Conservation (phyloP, 2,329 filamentous ascomycete genomes). For the Ophiostoma fasciatum region DNA sequence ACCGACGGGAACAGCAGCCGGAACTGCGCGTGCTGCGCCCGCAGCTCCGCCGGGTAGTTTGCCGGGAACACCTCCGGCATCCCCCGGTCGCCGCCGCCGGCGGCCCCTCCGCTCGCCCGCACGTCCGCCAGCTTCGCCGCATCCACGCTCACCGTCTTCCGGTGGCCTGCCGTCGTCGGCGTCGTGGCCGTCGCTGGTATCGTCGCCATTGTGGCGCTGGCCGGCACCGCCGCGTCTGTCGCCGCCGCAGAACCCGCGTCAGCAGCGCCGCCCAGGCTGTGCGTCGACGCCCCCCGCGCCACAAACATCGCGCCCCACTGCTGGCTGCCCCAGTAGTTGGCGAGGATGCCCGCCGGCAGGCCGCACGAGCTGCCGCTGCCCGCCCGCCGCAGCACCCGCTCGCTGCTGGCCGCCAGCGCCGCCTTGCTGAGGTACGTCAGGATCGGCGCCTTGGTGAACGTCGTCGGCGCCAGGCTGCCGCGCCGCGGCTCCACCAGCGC, state of each 20-base stretch:
- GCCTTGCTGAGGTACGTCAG: slow-evolving; percentile 76
- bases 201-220: slow-evolving; percentile 13
- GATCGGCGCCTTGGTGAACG: slow-evolving; percentile 68
- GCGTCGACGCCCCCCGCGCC: slow-evolving; percentile 4
- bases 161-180: slow-evolving; percentile 19
- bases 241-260: no score
- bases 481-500: slow-evolving; percentile 30
- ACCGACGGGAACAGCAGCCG: slow-evolving; percentile 77
- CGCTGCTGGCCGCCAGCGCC: slow-evolving; percentile 67
- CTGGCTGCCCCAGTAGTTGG: slow-evolving; percentile 85
- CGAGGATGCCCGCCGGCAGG: slow-evolving; percentile 74
- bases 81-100: background rate
- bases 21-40: slow-evolving; percentile 85
- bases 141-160: slow-evolving; percentile 31
- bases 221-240: slow-evolving; percentile 1
- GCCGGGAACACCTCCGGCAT: slow-evolving; percentile 50
- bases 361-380: slow-evolving; percentile 53
- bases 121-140: slow-evolving; percentile 18
- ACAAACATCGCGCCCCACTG: slow-evolving; percentile 43
- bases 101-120: background rate
- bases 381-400: slow-evolving; percentile 47
- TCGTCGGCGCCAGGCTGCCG: slow-evolving; percentile 64
- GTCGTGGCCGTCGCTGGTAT: slow-evolving; percentile 12
- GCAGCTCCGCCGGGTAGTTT: slow-evolving; percentile 69
- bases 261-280: no score